These are phyloP conservation scores for Linaria vulgaris DNA, from an alignment of 257 asterid genomes.

Conservation along the genomic window DNA sequence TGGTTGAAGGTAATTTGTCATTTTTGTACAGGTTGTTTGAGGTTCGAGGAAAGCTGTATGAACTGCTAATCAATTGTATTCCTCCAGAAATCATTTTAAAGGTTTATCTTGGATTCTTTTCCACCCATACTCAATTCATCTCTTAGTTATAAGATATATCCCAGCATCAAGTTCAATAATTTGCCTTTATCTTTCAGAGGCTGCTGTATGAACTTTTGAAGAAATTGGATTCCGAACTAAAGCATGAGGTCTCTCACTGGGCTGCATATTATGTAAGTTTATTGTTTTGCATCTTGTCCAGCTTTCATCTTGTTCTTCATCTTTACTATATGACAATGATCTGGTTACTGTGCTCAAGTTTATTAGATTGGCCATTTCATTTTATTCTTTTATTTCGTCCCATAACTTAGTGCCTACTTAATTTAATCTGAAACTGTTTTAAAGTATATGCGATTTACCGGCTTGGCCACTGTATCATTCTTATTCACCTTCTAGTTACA, in stretches of 20 bases:
- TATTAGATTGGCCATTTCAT: constrained; percentile 1
- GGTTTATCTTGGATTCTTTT: constrained; percentile 41
- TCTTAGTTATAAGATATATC: constrained; percentile 3
- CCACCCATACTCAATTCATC: constrained; percentile 7
- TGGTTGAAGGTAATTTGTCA: constrained; percentile 6
- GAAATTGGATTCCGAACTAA: constrained; percentile 89
- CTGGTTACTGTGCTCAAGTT: constrained; percentile 7
- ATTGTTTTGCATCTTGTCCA: constrained; percentile 13
- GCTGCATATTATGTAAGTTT: constrained; percentile 93
- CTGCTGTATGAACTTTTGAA: constrained; percentile 77
- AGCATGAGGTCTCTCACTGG: constrained; percentile 88
- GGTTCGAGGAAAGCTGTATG: constrained; percentile 92
- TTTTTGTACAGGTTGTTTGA: constrained; percentile 73
- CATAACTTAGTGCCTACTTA: background rate
- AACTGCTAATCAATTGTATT: constrained; percentile 86
- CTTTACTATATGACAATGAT: background rate
- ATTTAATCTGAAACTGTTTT: background rate
- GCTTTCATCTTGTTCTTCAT: constrained; percentile 4
- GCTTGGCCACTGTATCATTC: background rate
- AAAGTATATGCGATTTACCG: background rate
- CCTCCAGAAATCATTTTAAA: constrained; percentile 87
- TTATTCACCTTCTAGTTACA: background rate
- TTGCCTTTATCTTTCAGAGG: constrained; percentile 58
- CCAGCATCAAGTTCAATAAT: constrained; percentile 9
- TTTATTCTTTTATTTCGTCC: background rate